Conservation (phyloP, 345 rosid genomes). For the Aegle marmelos region DNA sequence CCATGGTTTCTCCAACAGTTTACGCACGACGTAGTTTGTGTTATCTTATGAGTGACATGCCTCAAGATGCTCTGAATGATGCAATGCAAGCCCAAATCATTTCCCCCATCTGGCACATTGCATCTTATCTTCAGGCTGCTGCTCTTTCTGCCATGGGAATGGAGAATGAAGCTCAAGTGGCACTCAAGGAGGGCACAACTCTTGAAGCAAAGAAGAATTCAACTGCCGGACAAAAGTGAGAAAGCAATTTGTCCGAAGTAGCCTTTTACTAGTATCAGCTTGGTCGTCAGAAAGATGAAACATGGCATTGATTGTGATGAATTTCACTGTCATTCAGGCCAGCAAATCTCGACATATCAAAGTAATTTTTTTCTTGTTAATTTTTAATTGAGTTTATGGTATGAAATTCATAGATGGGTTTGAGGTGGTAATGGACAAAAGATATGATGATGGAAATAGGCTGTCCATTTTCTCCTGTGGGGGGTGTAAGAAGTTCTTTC, state of each 20-base stretch:
- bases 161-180: constrained; percentile 69
- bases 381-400: constrained; percentile 10
- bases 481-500: constrained; percentile 13
- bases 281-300: background rate
- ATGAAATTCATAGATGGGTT: constrained; percentile 1
- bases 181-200: constrained; percentile 70
- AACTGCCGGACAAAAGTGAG: constrained; percentile 29
- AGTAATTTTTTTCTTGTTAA: constrained; percentile 3
- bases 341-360: background rate
- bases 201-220: constrained; percentile 56
- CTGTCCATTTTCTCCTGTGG: constrained; percentile 3
- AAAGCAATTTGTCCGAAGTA: background rate
- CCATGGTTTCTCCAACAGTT: constrained; percentile 85
- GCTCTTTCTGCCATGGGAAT: constrained; percentile 62
- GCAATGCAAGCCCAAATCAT: constrained; percentile 88
- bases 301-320: constrained; percentile 6
- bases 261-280: background rate
- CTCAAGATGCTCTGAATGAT: constrained; percentile 73
- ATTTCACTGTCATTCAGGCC: background rate
- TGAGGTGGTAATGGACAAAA: constrained; percentile 11
- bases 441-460: constrained; percentile 5
- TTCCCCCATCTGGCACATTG: constrained; percentile 82
- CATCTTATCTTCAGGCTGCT: constrained; percentile 83
- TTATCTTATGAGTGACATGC: constrained; percentile 72
- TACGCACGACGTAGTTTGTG: constrained; percentile 79